Base-by-base conservation (phyloP, 78 protist species). In the Dictyostelium firmibasis region DNA sequence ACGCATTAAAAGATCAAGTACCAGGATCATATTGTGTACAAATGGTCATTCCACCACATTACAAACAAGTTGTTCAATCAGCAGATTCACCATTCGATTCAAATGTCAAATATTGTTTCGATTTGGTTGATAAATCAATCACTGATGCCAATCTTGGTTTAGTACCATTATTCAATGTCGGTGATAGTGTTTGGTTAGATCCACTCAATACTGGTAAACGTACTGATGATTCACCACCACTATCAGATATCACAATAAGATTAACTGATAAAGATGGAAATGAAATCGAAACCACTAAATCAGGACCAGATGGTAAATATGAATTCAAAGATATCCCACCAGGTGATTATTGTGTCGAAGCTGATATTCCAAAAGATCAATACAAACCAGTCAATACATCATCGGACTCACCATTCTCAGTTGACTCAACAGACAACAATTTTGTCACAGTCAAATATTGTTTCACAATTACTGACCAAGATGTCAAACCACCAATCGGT, bases 21-120 rank as follows among this genome's bases (percentile, higher is more conserved):
- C 89, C 89, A 84, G 89, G 89, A 14, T 9, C 13, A 13, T 84
- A 84, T 76, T 81, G 85, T 78, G 64, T 78, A 25, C 43, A 44
- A 53, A 41, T 74, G 16, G 38, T 13, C 18, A 74, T 36, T 3
- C 91, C 91, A 85, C 72, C 18, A 29, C 43, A 29, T 10, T 85
- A 74, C 35, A 70, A 41, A 78, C 84, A 31, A 23, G 29, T 44
- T 44, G 38, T 14, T 9, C 14, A 14, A 8, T 11, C 25, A 38
- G 25, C 31, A 16, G 86, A 81, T 10, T 62, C 91, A 33, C 47
- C 57, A 60, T 47, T 85, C 50, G 62, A 72, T 6, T 5, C 29
- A n/a, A 5, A 29, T 18, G 25, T 41, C 35, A 20, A 70, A 74
- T 50, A 85, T 62, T 72, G 47, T 36, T 47, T 47, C 91, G 41